Percentiles rank a stretch among this genome's conserved stretches.
These are phyloP conservation scores for Pseudomonodictys pantanalensis DNA, from an alignment of 495 filamentous ascomycete species.

Conservation along the genomic window DNA sequence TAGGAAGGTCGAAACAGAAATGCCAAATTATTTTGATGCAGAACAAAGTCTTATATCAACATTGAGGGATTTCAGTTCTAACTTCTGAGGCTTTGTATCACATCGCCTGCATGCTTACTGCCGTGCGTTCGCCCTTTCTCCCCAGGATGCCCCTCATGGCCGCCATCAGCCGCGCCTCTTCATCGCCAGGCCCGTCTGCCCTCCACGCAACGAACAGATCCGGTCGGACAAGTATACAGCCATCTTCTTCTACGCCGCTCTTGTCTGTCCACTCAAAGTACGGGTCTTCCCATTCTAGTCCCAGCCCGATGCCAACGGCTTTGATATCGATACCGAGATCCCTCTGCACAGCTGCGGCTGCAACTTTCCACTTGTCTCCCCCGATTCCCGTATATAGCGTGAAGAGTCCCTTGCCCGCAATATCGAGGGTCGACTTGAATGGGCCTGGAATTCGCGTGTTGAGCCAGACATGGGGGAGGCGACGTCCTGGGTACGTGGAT, in stretches of 20 bases:
- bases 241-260: slow-evolving; percentile 51
- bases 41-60: no score
- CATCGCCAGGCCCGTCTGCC: background rate
- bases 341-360: slow-evolving; percentile 38
- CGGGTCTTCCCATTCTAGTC: slow-evolving; percentile 52
- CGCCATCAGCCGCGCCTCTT: background rate
- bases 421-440: slow-evolving; percentile 51
- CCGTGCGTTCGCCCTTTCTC: no score
- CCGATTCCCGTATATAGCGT: slow-evolving; percentile 51
- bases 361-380: slow-evolving; percentile 51
- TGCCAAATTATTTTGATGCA: no score
- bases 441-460: slow-evolving; percentile 45
- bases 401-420: slow-evolving; percentile 53
- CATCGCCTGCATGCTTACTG: no score
- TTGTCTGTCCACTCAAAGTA: slow-evolving; percentile 51
- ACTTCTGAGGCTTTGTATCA: no score
- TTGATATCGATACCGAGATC: slow-evolving; percentile 44
- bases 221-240: slow-evolving; percentile 46
- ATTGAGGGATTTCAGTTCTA: no score
- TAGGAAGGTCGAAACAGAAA: no score
- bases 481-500: slow-evolving; percentile 51
- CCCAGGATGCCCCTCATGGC: slow-evolving; percentile 3
- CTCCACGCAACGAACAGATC: slow-evolving; percentile 20
- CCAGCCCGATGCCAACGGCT: slow-evolving; percentile 48
- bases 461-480: slow-evolving; percentile 56